Conservation (phyloP, 2,329 filamentous ascomycete species). For the Botrytis elliptica region DNA sequence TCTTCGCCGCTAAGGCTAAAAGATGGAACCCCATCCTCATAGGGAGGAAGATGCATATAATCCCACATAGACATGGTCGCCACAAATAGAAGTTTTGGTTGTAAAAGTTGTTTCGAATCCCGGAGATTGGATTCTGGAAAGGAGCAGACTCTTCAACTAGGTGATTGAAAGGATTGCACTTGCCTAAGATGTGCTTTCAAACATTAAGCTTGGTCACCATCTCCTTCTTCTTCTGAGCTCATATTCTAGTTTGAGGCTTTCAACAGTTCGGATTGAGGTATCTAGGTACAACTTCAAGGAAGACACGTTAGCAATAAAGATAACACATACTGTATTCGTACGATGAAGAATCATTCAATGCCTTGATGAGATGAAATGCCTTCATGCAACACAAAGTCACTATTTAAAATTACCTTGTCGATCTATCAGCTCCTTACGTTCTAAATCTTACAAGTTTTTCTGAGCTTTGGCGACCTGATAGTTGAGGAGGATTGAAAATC, state of each 20-base stretch:
- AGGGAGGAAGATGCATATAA: background rate
- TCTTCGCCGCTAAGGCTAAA: background rate
- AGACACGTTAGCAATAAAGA: background rate
- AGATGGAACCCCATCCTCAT: background rate
- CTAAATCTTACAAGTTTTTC: background rate
- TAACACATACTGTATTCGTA: accelerated
- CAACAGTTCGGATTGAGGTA: background rate
- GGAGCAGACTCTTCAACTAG: background rate
- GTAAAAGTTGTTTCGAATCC: background rate
- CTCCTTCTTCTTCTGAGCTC: background rate
- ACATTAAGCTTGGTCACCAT: too few relatives aligned
- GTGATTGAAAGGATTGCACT: background rate
- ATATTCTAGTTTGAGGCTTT: background rate
- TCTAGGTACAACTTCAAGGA: background rate
- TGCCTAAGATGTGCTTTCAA: background rate
- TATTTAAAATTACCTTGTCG: background rate
- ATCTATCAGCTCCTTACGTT: background rate
- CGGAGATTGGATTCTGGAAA: background rate
- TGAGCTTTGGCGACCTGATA: background rate
- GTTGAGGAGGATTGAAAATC: accelerated
- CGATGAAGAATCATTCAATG: background rate
- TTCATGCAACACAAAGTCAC: background rate
- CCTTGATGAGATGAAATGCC: background rate
- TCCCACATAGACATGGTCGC: constrained; percentile 2
- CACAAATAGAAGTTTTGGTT: background rate